These are phyloP conservation scores for Westerdykella aurantiaca DNA, from an alignment of 2,329 filamentous ascomycete species.

Conservation along the genomic window DNA sequence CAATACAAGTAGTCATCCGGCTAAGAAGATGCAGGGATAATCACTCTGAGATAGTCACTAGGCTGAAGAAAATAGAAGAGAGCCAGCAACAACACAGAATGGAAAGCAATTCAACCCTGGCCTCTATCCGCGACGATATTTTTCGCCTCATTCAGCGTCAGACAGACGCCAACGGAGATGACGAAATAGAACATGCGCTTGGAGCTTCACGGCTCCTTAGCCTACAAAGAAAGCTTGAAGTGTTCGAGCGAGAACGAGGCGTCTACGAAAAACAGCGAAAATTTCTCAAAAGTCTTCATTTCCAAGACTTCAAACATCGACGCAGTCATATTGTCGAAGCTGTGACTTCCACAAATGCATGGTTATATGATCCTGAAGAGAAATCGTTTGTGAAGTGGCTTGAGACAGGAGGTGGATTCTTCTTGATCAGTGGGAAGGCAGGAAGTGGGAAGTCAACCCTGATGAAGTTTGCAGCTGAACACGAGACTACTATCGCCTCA, in stretches of 20 bases:
- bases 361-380: slow-evolving; percentile 7
- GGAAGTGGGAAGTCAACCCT: slow-evolving; percentile 47
- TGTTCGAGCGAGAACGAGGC: slow-evolving; percentile 8
- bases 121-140: slow-evolving; percentile 4
- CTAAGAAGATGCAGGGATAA: neutral
- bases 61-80: slow-evolving; percentile 1
- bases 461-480: slow-evolving; percentile 35
- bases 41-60: slow-evolving; percentile 2
- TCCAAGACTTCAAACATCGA: slow-evolving; percentile 3
- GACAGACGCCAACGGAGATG: slow-evolving; percentile 1
- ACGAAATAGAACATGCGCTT: neutral
- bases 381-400: slow-evolving; percentile 24
- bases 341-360: slow-evolving; percentile 6
- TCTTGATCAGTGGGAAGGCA: slow-evolving; percentile 36
- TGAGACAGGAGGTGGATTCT: slow-evolving; percentile 20
- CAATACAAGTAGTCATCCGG: too few species aligned
- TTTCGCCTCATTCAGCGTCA: neutral
- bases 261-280: slow-evolving; percentile 4
- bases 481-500: slow-evolving; percentile 16
- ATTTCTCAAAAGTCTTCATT: slow-evolving; percentile 6
- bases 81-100: slow-evolving; percentile 1
- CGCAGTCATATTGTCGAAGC: slow-evolving; percentile 4
- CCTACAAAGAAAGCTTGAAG: slow-evolving; percentile 8
- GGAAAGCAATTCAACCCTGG: slow-evolving; percentile 1
- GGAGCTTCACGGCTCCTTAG: slow-evolving; percentile 4